Conservation (phyloP, 805 yeast genomes). For the Grigorovia jiainica region DNA sequence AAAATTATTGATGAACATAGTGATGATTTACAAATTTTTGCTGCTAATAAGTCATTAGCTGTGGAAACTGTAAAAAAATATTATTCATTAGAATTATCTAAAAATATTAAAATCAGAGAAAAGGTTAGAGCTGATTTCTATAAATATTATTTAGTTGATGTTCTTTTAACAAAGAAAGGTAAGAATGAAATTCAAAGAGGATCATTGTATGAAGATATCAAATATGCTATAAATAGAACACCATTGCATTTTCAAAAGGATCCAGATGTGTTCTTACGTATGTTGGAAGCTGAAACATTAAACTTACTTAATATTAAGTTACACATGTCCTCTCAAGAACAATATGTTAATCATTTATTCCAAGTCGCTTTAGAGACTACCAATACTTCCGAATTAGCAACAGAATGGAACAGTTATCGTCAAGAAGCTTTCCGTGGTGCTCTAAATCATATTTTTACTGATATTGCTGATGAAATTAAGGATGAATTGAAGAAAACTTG, state of each 20-base stretch:
- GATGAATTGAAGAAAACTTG: slow-evolving; percentile 74
- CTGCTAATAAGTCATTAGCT: slow-evolving; percentile 48
- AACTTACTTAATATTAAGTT: slow-evolving; percentile 65
- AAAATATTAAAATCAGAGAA: slow-evolving; percentile 71
- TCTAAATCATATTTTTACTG: slow-evolving; percentile 53
- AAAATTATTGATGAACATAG: slow-evolving; percentile 28
- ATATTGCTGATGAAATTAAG: slow-evolving; percentile 65
- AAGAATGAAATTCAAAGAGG: slow-evolving; percentile 64
- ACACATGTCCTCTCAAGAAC: slow-evolving; percentile 32
- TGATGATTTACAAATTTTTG: slow-evolving; percentile 32
- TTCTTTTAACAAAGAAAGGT: slow-evolving; percentile 78
- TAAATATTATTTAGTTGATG: slow-evolving; percentile 57
- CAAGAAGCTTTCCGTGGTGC: slow-evolving; percentile 57
- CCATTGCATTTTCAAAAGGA: slow-evolving; percentile 61
- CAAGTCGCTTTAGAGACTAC: slow-evolving; percentile 58
- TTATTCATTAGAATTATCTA: slow-evolving; percentile 69
- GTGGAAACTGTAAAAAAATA: slow-evolving; percentile 64
- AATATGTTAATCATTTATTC: slow-evolving; percentile 37
- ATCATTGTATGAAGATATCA: slow-evolving; percentile 79
- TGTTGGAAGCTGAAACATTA: slow-evolving; percentile 82
- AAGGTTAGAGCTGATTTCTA: slow-evolving; percentile 56
- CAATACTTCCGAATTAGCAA: slow-evolving; percentile 65
- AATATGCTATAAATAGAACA: slow-evolving; percentile 77
- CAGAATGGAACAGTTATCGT: slow-evolving; percentile 75
- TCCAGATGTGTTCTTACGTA: slow-evolving; percentile 79